Percentiles rank a stretch among this genome's conserved stretches.
Conservation (phyloP, 2,329 filamentous ascomycete species). For the Claviceps cyperi region DNA sequence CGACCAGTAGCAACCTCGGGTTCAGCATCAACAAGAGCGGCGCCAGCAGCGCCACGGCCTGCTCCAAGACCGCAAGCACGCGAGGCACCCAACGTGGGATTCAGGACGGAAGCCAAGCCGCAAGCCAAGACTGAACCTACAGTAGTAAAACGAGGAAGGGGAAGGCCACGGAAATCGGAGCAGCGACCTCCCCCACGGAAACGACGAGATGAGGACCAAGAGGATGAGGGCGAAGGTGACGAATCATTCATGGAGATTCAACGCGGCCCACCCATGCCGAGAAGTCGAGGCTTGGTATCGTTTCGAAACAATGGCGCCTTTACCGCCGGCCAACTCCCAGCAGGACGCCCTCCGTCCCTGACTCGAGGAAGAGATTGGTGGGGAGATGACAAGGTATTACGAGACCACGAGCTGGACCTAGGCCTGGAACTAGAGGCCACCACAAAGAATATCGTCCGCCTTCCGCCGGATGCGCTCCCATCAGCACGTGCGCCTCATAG, state of each 20-base stretch:
- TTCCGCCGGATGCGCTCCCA: constrained; percentile 39
- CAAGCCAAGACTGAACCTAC: neutral
- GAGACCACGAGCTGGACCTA: constrained; percentile 27
- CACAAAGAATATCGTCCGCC: constrained; percentile 65
- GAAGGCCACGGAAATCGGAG: constrained; percentile 6
- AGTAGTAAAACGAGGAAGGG: constrained; percentile 5
- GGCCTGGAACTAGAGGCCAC: constrained; percentile 26
- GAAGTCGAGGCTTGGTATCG: constrained; percentile 38
- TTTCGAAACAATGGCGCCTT: constrained; percentile 31
- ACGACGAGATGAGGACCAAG: constrained; percentile 18
- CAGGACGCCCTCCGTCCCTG: constrained; percentile 62
- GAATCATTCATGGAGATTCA: constrained; percentile 34
- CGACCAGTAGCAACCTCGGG: constrained; percentile 11
- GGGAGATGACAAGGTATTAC: constrained; percentile 53
- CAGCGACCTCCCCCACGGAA: constrained; percentile 9
- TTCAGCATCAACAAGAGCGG: constrained; percentile 8
- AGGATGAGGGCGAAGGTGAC: constrained; percentile 25
- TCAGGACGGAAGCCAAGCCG: neutral
- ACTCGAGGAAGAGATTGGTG: constrained; percentile 72
- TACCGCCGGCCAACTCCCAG: constrained; percentile 48
- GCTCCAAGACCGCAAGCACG: neutral
- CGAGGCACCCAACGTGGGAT: neutral
- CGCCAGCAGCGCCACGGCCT: neutral
- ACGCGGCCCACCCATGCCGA: constrained; percentile 40
- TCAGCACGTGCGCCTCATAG: constrained; percentile 12